Evolutionary conservation across 1,284 basidiomycete genomes (phyloP).

Genomic region (Amylostereum areolatum): DNA sequence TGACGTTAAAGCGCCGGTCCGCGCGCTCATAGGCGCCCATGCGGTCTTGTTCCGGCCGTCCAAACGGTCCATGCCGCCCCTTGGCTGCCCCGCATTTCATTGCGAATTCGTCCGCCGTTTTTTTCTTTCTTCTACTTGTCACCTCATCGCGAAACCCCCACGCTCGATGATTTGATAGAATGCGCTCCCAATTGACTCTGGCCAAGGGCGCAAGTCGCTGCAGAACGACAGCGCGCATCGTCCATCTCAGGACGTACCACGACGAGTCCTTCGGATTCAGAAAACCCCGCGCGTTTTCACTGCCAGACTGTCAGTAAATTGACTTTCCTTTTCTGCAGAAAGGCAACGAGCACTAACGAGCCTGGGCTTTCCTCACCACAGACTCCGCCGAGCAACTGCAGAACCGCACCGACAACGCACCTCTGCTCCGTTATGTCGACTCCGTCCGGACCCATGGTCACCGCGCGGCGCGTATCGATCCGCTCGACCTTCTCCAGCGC

Average conservation of each 20-base stretch:
- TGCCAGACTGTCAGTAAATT: constrained; percentile 68
- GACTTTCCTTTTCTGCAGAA: neutral
- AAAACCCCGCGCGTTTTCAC: constrained; percentile 52
- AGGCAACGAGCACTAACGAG: neutral
- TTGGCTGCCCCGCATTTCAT: too few relatives aligned
- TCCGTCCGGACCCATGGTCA: too few relatives aligned
- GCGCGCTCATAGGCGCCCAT: too few relatives aligned
- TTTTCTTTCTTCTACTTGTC: too few relatives aligned
- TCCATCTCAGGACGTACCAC: constrained; percentile 72
- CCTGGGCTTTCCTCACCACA: constrained; percentile 21
- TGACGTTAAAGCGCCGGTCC: too few relatives aligned
- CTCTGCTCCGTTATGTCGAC: constrained; percentile 83
- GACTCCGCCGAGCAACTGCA: constrained; percentile 71
- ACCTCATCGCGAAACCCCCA: too few relatives aligned
- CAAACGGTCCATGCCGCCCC: too few relatives aligned
- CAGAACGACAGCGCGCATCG: too few relatives aligned
- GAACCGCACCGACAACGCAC: constrained; percentile 72
- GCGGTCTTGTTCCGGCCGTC: too few relatives aligned
- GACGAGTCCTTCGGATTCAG: constrained; percentile 82
- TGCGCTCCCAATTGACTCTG: constrained; percentile 1
- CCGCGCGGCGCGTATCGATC: constrained; percentile 81
- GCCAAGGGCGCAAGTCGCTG: too few relatives aligned
- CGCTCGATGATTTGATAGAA: too few relatives aligned
- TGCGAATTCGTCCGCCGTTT: too few relatives aligned
- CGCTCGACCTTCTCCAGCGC: constrained; percentile 78